A percentile compares a stretch with the other conserved stretches of the same genome.
Evolutionary conservation across 192 early-diverging fungal genomes (phyloP).

Genomic region (Mortierella alpina): DNA sequence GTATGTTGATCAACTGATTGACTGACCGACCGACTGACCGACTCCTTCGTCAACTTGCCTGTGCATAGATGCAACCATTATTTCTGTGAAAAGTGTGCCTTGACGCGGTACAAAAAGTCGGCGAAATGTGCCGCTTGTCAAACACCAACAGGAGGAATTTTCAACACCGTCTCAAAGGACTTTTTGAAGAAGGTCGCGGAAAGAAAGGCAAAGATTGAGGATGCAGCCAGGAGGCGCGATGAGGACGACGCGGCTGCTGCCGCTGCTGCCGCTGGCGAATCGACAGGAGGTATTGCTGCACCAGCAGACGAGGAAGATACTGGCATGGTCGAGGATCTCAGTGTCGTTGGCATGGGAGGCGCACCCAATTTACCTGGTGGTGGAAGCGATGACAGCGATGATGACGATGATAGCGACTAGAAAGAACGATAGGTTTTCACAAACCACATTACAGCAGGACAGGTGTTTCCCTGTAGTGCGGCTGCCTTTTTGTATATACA

Average conservation of each 20-base stretch:
- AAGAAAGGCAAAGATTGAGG: conserved; percentile 59
- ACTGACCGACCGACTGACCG: too few relatives aligned
- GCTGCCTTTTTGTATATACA: too few relatives aligned
- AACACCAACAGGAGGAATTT: conserved; percentile 83
- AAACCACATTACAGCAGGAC: background rate
- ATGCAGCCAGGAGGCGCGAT: conserved; percentile 43
- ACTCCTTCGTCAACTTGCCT: too few relatives aligned
- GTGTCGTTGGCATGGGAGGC: conserved; percentile 47
- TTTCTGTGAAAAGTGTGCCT: conserved; percentile 96
- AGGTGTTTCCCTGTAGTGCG: too few relatives aligned
- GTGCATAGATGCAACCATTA: conserved; percentile 86
- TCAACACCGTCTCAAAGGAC: conserved; percentile 81
- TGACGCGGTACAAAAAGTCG: conserved; percentile 83
- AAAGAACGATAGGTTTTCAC: background rate
- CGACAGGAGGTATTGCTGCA: conserved; percentile 23
- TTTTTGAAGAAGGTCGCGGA: conserved; percentile 69
- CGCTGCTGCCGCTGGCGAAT: conserved; percentile 37
- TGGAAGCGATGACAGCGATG: conserved; percentile 33
- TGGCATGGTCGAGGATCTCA: conserved; percentile 49
- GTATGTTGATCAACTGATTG: too few relatives aligned
- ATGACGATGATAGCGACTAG: conserved; percentile 37
- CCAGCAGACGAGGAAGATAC: conserved; percentile 27
- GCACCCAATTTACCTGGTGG: conserved; percentile 17
- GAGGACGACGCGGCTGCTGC: conserved; percentile 37
- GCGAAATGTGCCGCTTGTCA: conserved; percentile 95